Conservation (phyloP, 2,329 filamentous ascomycete genomes). For the Fusarium sp. region DNA sequence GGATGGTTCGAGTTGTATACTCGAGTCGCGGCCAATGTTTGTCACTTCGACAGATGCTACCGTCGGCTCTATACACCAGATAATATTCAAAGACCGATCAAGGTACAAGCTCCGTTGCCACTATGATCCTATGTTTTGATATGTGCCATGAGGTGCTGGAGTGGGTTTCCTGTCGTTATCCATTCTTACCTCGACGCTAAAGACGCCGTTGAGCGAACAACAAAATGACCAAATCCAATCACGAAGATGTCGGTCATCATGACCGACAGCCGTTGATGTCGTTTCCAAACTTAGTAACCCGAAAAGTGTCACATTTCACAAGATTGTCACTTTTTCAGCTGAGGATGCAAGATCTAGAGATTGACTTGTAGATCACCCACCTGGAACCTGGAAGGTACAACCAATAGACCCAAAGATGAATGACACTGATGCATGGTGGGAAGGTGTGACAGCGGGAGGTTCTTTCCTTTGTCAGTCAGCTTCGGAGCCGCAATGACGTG, state of each 20-base stretch:
- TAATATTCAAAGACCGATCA: not conserved
- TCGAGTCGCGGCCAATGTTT: not conserved
- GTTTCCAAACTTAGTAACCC: conserved; percentile 4
- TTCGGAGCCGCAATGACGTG: not conserved
- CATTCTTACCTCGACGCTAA: not conserved
- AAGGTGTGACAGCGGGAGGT: not conserved
- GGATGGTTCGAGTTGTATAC: not conserved
- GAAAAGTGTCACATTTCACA: not conserved
- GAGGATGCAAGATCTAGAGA: not conserved
- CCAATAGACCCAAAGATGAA: not conserved
- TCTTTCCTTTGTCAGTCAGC: not conserved
- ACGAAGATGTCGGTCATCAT: not conserved
- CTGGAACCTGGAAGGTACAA: not conserved
- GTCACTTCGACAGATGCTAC: not conserved
- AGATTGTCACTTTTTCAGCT: not conserved
- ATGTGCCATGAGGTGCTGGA: not conserved
- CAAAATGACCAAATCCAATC: not conserved
- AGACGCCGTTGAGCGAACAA: not conserved
- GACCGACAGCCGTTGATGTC: conserved; percentile 18
- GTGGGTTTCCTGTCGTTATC: no score
- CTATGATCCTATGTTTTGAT: not conserved
- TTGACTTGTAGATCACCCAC: not conserved
- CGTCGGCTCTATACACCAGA: fast-evolving
- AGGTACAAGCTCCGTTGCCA: not conserved
- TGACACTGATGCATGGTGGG: not conserved